phyloP scores from a whole-genome alignment of 768 basidiomycete species.

The Phylloporus sp. region DNA sequence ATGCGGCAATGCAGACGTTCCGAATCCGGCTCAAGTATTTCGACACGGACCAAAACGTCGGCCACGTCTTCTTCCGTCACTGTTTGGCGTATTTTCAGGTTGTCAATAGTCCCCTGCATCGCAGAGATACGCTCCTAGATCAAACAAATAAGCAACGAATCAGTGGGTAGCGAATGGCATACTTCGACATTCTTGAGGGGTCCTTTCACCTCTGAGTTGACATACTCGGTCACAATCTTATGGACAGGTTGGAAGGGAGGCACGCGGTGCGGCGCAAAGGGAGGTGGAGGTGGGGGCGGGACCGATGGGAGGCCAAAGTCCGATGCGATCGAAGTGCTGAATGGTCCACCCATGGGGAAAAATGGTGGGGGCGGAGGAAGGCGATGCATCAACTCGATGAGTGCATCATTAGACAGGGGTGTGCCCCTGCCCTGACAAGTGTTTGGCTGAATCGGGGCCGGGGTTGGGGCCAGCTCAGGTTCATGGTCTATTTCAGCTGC shows the following conservation, averaged over 20 bases:
- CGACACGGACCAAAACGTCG: slow-evolving; percentile 36
- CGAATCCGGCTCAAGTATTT: slow-evolving; percentile 36
- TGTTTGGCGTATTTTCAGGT: slow-evolving; percentile 22
- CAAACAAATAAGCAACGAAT: neutral
- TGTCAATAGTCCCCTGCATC: slow-evolving; percentile 19
- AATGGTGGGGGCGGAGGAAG: slow-evolving; percentile 16
- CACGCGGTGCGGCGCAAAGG: slow-evolving; percentile 7
- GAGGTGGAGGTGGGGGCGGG: slow-evolving; percentile 6
- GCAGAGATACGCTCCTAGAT: slow-evolving; percentile 23
- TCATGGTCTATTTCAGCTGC: slow-evolving; percentile 1
- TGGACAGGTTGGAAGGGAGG: slow-evolving; percentile 14
- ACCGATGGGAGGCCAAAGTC: slow-evolving; percentile 18
- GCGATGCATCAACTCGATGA: slow-evolving; percentile 16
- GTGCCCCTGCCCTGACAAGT: slow-evolving; percentile 11
- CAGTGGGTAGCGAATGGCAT: neutral
- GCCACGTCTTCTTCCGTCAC: slow-evolving; percentile 28
- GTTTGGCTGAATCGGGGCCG: neutral
- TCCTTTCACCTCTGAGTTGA: slow-evolving; percentile 21
- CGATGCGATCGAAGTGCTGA: slow-evolving; percentile 17
- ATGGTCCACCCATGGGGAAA: slow-evolving; percentile 17
- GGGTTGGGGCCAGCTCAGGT: slow-evolving; percentile 3
- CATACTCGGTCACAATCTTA: slow-evolving; percentile 14
- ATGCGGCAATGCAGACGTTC: slow-evolving; percentile 28
- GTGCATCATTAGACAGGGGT: slow-evolving; percentile 7
- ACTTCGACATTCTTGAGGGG: slow-evolving; percentile 23